A percentile compares a stretch with the other conserved stretches of the same genome.
Conservation (phyloP, 148 eudicot genomes). For the Amaranthus cruentus region DNA sequence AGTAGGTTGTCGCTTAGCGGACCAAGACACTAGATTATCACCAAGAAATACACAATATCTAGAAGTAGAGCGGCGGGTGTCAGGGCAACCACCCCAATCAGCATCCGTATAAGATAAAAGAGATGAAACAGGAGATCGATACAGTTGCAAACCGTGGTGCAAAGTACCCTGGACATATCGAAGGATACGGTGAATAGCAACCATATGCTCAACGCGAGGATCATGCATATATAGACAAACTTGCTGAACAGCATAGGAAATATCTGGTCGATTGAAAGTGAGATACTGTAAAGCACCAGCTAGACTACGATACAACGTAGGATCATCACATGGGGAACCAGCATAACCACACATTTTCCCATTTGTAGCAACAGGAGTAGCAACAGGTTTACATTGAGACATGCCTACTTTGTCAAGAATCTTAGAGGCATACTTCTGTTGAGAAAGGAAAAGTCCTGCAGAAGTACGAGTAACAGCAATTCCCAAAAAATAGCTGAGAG, state of each 20-base stretch:
- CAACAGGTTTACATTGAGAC: neutral
- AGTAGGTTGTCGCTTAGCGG: too few relatives aligned
- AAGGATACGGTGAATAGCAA: neutral
- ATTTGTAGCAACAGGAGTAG: neutral
- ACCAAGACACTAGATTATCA: neutral
- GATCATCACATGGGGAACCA: neutral
- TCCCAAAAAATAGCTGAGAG: neutral
- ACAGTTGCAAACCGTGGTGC: neutral
- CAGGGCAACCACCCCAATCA: neutral
- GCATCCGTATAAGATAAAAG: neutral
- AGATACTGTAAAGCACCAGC: neutral
- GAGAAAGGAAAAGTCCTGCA: neutral
- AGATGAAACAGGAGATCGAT: neutral
- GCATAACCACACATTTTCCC: neutral
- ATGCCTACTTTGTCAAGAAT: neutral
- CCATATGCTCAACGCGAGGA: neutral
- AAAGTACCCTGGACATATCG: neutral
- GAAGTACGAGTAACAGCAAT: neutral
- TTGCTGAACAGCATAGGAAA: too few relatives aligned
- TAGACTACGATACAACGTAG: neutral
- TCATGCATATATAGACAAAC: neutral
- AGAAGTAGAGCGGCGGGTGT: neutral
- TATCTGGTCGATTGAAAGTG: too few relatives aligned
- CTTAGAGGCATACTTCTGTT: neutral
- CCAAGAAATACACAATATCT: neutral